Conservation (phyloP, 1,284 basidiomycete genomes). For the Irpex sp. region DNA sequence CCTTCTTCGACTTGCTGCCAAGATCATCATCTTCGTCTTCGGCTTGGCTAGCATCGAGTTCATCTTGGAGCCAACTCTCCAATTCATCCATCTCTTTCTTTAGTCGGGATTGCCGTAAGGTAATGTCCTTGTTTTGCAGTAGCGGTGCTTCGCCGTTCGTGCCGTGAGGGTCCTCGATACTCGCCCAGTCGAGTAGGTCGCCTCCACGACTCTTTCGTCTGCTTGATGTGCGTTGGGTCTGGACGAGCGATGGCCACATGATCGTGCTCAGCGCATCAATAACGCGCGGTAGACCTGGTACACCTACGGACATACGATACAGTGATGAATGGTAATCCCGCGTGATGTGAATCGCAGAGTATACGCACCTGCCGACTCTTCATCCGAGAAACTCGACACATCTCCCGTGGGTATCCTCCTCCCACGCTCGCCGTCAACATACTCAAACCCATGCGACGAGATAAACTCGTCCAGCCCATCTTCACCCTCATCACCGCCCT, state of each 20-base stretch:
- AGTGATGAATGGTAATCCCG: too few relatives aligned
- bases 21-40: not conserved
- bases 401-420: constrained; percentile 19
- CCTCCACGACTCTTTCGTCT: constrained; percentile 27
- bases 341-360: too few relatives aligned
- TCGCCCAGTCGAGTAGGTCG: constrained; percentile 30
- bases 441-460: constrained; percentile 68
- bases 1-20: constrained; percentile 4
- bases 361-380: constrained; percentile 22
- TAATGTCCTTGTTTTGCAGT: constrained; percentile 13
- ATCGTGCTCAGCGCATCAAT: constrained; percentile 75
- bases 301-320: constrained; percentile 33
- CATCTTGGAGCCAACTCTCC: constrained; percentile 55
- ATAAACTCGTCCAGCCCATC: constrained; percentile 58
- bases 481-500: constrained; percentile 32
- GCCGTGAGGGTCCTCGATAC: constrained; percentile 27
- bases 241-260: constrained; percentile 77
- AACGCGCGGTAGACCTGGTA: constrained; percentile 60
- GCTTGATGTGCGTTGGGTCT: constrained; percentile 21
- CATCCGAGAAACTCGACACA: constrained; percentile 18
- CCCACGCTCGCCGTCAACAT: constrained; percentile 41
- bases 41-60: constrained; percentile 11
- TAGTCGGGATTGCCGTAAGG: constrained; percentile 22
- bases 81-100: constrained; percentile 52
- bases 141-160: constrained; percentile 29